These are phyloP conservation scores for Acanthamoeba healyi DNA, from an alignment of 208 protist genomes.

Conservation along the genomic window DNA sequence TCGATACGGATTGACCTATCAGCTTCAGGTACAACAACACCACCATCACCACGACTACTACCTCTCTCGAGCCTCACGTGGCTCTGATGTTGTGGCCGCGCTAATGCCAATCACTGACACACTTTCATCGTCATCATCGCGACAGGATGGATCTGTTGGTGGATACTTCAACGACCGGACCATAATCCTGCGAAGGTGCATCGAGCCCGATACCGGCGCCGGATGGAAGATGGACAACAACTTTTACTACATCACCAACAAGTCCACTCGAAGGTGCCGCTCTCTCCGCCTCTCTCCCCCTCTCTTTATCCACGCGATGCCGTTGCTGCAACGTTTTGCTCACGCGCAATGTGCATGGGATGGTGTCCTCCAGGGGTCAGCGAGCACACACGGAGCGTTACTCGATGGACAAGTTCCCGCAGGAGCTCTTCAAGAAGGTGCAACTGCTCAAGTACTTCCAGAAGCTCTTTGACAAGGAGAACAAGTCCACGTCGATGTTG, in stretches of 20 bases:
- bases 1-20: conserved; percentile 98
- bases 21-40: conserved; percentile 84
- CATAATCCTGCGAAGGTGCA: conserved; percentile 93
- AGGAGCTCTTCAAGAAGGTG: conserved; percentile 96
- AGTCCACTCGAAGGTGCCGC: conserved; percentile 75
- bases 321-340: too few relatives aligned
- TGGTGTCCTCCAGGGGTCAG: neutral
- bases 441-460: conserved; percentile 97
- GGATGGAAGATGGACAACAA: conserved; percentile 49
- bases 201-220: neutral
- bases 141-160: conserved; percentile 94
- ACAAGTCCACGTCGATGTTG: neutral
- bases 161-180: conserved; percentile 98
- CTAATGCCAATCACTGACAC: too few relatives aligned
- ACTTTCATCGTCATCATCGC: too few relatives aligned
- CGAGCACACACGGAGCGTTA: neutral
- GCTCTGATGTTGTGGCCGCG: too few relatives aligned
- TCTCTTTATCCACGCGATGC: too few relatives aligned
- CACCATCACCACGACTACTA: neutral
- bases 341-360: neutral
- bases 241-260: conserved; percentile 47
- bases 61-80: too few relatives aligned
- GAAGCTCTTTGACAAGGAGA: conserved; percentile 86
- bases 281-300: too few relatives aligned
- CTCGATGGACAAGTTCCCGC: conserved; percentile 89